These are phyloP conservation scores for Albugo candida DNA, from an alignment of 352 stramenopile genomes.

Conservation along the genomic window DNA sequence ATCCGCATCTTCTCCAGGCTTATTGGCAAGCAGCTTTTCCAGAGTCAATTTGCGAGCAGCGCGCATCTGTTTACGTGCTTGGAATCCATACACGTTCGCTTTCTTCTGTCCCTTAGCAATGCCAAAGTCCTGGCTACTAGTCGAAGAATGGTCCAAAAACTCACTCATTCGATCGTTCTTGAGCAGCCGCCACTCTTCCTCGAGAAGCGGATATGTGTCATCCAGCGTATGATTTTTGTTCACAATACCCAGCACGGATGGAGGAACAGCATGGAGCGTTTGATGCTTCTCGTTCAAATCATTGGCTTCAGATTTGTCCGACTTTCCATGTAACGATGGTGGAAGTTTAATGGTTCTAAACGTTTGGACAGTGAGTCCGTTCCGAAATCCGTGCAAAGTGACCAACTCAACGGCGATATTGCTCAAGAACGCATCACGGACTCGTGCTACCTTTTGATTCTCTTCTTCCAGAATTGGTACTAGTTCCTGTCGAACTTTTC, in stretches of 20 bases:
- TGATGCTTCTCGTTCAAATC: constrained; percentile 39
- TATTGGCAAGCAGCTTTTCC: constrained; percentile 33
- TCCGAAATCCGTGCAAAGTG: constrained; percentile 49
- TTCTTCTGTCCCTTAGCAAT: neutral
- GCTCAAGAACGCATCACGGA: constrained; percentile 56
- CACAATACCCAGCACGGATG: constrained; percentile 26
- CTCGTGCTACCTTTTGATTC: constrained; percentile 68
- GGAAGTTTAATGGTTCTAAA: constrained; percentile 73
- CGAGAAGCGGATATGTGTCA: constrained; percentile 37
- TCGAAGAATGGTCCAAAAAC: neutral
- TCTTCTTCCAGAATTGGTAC: constrained; percentile 61
- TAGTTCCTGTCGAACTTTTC: constrained; percentile 77
- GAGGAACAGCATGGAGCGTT: constrained; percentile 13
- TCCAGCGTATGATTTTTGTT: constrained; percentile 30
- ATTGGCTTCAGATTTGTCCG: no score
- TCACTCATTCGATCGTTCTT: constrained; percentile 2
- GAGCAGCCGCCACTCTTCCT: constrained; percentile 4
- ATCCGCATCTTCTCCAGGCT: constrained; percentile 79
- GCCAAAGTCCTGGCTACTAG: neutral
- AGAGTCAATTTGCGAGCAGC: constrained; percentile 46
- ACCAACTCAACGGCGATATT: constrained; percentile 55
- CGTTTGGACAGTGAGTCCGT: constrained; percentile 37
- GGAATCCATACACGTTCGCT: constrained; percentile 42
- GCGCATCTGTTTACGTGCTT: constrained; percentile 60
- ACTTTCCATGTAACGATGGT: constrained; percentile 27